A percentile compares a stretch with the other conserved stretches of the same genome.
These are phyloP conservation scores for Cadophora malorum DNA, from an alignment of 2,329 filamentous ascomycete genomes.

Conservation along the genomic window DNA sequence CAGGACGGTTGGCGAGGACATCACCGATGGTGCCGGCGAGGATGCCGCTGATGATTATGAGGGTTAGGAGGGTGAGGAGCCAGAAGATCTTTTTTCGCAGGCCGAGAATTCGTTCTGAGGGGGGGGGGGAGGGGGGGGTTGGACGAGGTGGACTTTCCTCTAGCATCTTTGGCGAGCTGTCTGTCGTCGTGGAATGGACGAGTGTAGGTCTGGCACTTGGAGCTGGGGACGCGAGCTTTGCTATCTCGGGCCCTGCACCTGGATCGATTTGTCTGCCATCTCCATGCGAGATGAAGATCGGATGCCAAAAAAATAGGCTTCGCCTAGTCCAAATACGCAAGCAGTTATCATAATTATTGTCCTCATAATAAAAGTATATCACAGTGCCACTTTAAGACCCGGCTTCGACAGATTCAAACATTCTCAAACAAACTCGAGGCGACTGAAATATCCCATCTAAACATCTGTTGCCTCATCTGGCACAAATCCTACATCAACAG, in stretches of 20 bases:
- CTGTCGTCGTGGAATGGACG: background rate
- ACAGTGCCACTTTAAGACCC: no score
- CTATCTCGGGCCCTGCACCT: background rate
- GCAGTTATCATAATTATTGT: no score
- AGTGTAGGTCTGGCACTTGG: background rate
- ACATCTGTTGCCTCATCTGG: no score
- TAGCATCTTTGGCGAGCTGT: background rate
- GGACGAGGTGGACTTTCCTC: background rate
- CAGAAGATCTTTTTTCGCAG: background rate
- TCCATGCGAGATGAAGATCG: background rate
- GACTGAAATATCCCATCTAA: no score
- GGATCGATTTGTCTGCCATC: background rate
- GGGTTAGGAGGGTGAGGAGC: background rate
- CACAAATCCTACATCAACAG: no score
- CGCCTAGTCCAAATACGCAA: no score
- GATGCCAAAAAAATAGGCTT: no score
- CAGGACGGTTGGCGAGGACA: background rate
- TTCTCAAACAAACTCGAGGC: no score
- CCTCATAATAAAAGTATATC: no score
- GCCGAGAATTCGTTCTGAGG: background rate
- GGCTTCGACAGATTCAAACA: no score
- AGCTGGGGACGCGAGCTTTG: background rate
- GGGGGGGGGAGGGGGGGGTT: background rate
- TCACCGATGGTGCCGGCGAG: constrained; percentile 1
- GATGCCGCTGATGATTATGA: background rate